A percentile compares a stretch with the other conserved stretches of the same genome.
Conservation (phyloP, 148 eudicot genomes). For the Rhododendron henanense region DNA sequence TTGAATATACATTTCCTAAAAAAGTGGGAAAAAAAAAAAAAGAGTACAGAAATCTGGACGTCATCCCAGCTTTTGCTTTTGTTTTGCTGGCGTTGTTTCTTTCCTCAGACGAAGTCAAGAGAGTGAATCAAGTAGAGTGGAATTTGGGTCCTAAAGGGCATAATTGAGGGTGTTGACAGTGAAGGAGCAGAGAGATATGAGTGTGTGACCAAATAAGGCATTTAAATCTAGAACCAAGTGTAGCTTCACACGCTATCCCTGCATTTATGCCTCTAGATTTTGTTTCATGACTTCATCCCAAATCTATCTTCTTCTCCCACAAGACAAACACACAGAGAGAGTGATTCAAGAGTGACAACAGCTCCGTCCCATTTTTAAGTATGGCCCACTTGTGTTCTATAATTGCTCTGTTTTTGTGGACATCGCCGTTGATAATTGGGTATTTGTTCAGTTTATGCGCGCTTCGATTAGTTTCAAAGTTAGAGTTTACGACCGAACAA, state of each 20-base stretch:
- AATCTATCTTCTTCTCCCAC: constrained; percentile 6
- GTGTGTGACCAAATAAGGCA: constrained; percentile 15
- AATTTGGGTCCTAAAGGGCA: neutral
- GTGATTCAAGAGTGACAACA: neutral
- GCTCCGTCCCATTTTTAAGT: neutral
- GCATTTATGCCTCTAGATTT: constrained; percentile 10
- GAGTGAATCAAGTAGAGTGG: neutral
- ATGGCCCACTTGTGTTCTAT: neutral
- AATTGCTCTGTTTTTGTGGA: neutral
- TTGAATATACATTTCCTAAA: neutral
- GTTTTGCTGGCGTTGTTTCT: neutral
- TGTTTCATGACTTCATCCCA: neutral
- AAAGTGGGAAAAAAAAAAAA: neutral
- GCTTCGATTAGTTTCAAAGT: neutral
- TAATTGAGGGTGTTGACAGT: constrained; percentile 8
- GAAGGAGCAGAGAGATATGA: neutral
- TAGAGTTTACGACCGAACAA: neutral
- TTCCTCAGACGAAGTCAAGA: constrained; percentile 1
- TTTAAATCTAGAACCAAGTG: neutral
- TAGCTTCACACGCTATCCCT: neutral
- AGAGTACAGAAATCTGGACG: neutral
- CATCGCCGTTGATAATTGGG: neutral
- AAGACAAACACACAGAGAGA: neutral
- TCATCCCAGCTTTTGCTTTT: neutral
- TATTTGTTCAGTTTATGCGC: neutral